Conservation (phyloP, 345 rosid genomes). For the Crucihimalaya himalaica region DNA sequence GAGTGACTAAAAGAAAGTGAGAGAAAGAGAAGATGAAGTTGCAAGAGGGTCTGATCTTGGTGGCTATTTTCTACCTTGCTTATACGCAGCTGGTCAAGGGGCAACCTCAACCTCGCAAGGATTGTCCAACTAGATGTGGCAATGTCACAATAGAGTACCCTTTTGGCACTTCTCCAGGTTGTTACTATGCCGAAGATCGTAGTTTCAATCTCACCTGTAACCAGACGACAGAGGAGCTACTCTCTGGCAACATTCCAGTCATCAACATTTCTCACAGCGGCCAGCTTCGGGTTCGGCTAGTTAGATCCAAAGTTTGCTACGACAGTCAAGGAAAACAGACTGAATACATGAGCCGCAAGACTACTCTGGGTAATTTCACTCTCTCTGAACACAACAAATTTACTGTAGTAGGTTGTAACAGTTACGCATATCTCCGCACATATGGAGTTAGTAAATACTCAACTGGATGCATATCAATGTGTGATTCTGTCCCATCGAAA, state of each 20-base stretch:
- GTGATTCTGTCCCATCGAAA: not conserved
- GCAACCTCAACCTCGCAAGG: not conserved
- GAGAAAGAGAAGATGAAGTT: not conserved
- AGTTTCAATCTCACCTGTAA: too few species aligned
- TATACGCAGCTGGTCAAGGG: slow-evolving; percentile 1
- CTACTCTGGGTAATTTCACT: too few species aligned
- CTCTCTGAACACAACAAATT: slow-evolving; percentile 33
- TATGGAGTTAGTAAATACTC: rapidly evolving
- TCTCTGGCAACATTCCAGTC: rapidly evolving
- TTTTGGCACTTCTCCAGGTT: slow-evolving; percentile 37
- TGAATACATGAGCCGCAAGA: too few species aligned
- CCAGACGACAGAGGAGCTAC: too few species aligned
- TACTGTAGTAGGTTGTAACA: slow-evolving; percentile 40
- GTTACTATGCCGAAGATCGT: too few species aligned
- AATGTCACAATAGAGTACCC: slow-evolving; percentile 40
- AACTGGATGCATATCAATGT: not conserved
- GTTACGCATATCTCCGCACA: not conserved
- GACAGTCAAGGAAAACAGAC: too few species aligned
- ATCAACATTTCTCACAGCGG: not conserved
- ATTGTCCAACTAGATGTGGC: slow-evolving; percentile 40
- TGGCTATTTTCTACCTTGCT: not conserved
- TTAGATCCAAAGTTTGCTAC: too few species aligned
- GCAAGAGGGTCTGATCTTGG: slow-evolving; percentile 15
- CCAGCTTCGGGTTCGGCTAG: not conserved
- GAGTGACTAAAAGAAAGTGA: not conserved